Evolutionary conservation across 2,329 filamentous ascomycete species (phyloP).

Genomic region (Periglandula ipomoeae): DNA sequence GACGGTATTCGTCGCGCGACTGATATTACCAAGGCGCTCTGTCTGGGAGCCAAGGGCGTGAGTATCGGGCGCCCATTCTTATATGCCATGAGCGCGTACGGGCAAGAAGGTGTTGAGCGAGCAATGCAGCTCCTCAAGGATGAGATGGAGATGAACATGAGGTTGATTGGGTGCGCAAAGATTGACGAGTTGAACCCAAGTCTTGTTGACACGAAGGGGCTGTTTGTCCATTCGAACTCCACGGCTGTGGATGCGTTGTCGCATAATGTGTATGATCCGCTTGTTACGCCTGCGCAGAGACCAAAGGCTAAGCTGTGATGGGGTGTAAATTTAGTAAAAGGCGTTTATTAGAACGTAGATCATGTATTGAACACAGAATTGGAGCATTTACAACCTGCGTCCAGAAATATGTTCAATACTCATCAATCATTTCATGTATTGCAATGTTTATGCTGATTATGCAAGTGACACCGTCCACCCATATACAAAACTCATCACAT

Average conservation of each 20-base stretch:
- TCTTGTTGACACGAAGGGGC: constrained; percentile 67
- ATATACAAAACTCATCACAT: no score
- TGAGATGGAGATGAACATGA: constrained; percentile 99
- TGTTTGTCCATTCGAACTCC: constrained; percentile 44
- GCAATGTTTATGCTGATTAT: no score
- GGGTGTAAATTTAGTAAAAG: not conserved
- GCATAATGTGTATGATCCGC: constrained; percentile 41
- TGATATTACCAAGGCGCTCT: constrained; percentile 91
- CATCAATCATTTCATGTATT: no score
- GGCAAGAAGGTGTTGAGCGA: constrained; percentile 74
- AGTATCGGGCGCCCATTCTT: constrained; percentile 93
- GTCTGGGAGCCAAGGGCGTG: constrained; percentile 82
- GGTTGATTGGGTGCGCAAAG: constrained; percentile 70
- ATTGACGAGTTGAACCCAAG: constrained; percentile 72
- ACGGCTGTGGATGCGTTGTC: constrained; percentile 41
- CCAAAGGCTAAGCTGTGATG: constrained; percentile 41
- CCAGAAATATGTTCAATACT: no score
- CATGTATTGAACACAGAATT: no score
- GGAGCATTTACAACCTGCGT: no score
- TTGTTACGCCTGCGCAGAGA: constrained; percentile 42
- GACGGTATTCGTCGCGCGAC: constrained; percentile 84
- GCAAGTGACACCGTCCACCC: no score
- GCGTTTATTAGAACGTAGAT: not conserved
- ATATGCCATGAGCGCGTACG: constrained; percentile 93
- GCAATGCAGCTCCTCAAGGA: constrained; percentile 91